These are phyloP conservation scores for Carex myosuroides DNA, from an alignment of 176 grass and related monocot genomes.

Conservation along the genomic window DNA sequence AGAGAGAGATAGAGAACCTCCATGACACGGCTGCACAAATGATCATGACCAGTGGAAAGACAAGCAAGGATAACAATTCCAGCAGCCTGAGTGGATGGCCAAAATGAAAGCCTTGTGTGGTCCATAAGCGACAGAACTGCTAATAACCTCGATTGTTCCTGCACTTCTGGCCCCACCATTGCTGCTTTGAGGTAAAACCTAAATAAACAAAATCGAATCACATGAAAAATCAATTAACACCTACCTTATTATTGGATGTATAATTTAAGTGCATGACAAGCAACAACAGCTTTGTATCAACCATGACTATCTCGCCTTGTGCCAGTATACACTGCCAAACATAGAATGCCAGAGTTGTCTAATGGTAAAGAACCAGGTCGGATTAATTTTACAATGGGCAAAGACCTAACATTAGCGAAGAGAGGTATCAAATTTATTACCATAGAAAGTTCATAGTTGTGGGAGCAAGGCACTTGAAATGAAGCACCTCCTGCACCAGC, in stretches of 20 bases:
- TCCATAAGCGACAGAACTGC: slow-evolving; percentile 53
- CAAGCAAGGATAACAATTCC: slow-evolving; percentile 74
- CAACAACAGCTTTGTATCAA: slow-evolving; percentile 2
- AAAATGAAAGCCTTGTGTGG: slow-evolving; percentile 73
- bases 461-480: slow-evolving; percentile 69
- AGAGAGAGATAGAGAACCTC: slow-evolving; percentile 35
- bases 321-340: neutral
- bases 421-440: slow-evolving; percentile 21
- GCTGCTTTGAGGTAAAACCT: slow-evolving; percentile 96
- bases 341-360: neutral
- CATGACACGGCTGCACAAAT: slow-evolving; percentile 50
- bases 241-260: neutral
- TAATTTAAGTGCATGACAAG: neutral
- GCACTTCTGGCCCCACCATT: slow-evolving; percentile 42
- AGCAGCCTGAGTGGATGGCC: slow-evolving; percentile 80
- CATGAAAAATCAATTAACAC: neutral
- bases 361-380: neutral
- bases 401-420: neutral
- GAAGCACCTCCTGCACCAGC: slow-evolving; percentile 76
- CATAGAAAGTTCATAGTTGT: slow-evolving; percentile 79
- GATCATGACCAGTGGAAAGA: slow-evolving; percentile 52
- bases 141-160: slow-evolving; percentile 45
- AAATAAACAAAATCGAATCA: neutral
- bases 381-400: neutral
- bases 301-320: neutral